Evolutionary conservation across 1,284 basidiomycete genomes (phyloP), one percentile per base, ranked within the genome.

Genomic region (Heterobasidion parviporum): DNA sequence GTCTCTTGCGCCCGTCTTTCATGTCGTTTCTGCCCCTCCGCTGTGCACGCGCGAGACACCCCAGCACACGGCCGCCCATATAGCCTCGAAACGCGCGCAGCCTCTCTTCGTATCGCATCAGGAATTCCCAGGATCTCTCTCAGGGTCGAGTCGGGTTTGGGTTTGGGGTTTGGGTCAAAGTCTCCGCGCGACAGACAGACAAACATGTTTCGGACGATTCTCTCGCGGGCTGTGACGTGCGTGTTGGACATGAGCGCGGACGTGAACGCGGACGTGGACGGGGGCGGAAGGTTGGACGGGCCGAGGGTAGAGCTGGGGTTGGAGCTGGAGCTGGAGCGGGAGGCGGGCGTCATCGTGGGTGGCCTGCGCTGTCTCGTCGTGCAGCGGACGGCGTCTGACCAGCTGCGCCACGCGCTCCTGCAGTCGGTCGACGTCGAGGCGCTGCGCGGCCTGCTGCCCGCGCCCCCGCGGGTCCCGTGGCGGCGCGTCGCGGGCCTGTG

Each of bases 351-450:
- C 20, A 50, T 44, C 32, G 36, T 54, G 33, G 32, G 45, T 45
- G 32, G n/a, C 18, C n/a, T 15, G 34, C 14, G 8, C 12, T 41
- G 14, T 57, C 50, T 7, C 26, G 33, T 34, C n/a, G 38, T 41
- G 38, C 38, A 41, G 35, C 10, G 26, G 20, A 16, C 9, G 10
- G 33, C 34, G 50, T 8, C 35, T 51, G 33, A 38, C 33, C 50
- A 18, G 14, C 8, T 41, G 38, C 6, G 38, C 10, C 38, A 12
- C n/a, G 38, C 38, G 8, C 38, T 41, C 12, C 38, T 41, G 36
- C 54, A 69, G 68, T 62, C 57, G 34, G 36, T 68, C 35, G 63
- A 64, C 56, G 58, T 69, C 38, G 65, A 66, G 41, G 66, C 64
- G 44, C 51, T 68, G 3, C 57, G 55, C 54, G 61, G 60, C 34